Percentiles rank a stretch among this genome's conserved stretches.
These are phyloP conservation scores for Amanita polypyramis DNA, from an alignment of 768 basidiomycete species.

Conservation along the genomic window DNA sequence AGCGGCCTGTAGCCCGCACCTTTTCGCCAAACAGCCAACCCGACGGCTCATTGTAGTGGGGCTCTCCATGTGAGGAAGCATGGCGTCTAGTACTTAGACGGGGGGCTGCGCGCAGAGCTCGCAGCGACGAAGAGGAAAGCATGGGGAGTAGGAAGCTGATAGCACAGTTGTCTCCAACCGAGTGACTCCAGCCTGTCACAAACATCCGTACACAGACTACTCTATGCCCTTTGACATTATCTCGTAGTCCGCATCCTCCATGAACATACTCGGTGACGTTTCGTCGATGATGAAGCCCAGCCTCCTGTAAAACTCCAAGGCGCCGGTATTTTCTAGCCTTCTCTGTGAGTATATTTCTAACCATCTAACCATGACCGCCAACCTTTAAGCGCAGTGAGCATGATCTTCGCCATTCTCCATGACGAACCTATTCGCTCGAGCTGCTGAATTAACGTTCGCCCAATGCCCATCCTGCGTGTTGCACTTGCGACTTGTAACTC, in stretches of 20 bases:
- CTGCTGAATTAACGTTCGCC: constrained; percentile 38
- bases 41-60: constrained; percentile 82
- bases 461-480: constrained; percentile 45
- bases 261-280: constrained; percentile 35
- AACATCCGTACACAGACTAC: constrained; percentile 9
- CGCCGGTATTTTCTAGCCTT: constrained; percentile 14
- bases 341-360: not conserved
- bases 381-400: constrained; percentile 64
- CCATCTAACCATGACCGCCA: not conserved
- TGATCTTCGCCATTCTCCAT: constrained; percentile 57
- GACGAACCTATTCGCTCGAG: constrained; percentile 38
- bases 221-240: constrained; percentile 29
- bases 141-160: constrained; percentile 15
- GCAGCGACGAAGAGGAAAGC: constrained; percentile 39
- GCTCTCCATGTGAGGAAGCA: constrained; percentile 61
- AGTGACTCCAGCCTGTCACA: not conserved
- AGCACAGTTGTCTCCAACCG: not conserved
- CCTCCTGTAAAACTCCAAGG: constrained; percentile 37
- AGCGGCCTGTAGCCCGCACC: constrained; percentile 31
- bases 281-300: constrained; percentile 45
- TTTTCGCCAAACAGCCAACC: constrained; percentile 87
- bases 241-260: constrained; percentile 30
- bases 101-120: constrained; percentile 30
- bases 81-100: constrained; percentile 33
- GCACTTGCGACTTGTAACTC: constrained; percentile 54